Evolutionary conservation across 768 basidiomycete species (phyloP), one percentile per base, ranked within the genome.

Genomic region (Royoungia palumana): DNA sequence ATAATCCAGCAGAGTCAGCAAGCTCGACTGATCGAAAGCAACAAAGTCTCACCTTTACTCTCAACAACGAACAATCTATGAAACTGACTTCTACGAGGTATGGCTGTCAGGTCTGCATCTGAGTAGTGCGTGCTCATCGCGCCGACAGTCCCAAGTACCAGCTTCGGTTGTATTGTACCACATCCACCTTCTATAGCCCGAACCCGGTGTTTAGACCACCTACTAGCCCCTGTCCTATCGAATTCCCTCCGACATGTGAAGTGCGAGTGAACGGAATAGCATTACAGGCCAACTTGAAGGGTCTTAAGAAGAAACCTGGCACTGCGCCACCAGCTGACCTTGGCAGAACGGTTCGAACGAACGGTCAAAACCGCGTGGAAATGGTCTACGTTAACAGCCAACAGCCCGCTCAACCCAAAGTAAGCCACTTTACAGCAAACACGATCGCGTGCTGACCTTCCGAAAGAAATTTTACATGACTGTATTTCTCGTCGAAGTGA

Each of bases 381-480:
- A 89, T 94, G 80, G 81, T 92, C 4, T 94, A 93, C 64, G 87
- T 94, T 35, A 94, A 94, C 58, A 92, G 88, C 55, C 85, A 88
- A 54, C 85, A 87, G 57, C 86, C 88, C 38, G 73, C 76, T 12
- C 80, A 80, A 44, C 71, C 81, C 19, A 92, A 92, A 75, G 90
- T 89, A 44, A 48, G 75, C 48, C 1, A 32, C 35, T 49, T 22
- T 21, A 20, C 37, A 14, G 11, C 21, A 46, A 6, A 16, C 17
- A 46, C n/a, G n/a, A 17, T 40, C n/a, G 20, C 41, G 2, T 44
- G 35, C 53, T 61, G 37, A 55, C 37, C 21, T 44, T 16, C 60
- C 89, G 84, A 88, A 89, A 94, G 91, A 91, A 91, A 74, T 96
- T 85, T 64, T 95, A 83, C 63, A 76, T 95, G 49, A 76, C 83